Evolutionary conservation across 179 eudicot species (phyloP), one percentile per base, ranked within the genome.

Genomic region (Heliamphora pulchella): DNA sequence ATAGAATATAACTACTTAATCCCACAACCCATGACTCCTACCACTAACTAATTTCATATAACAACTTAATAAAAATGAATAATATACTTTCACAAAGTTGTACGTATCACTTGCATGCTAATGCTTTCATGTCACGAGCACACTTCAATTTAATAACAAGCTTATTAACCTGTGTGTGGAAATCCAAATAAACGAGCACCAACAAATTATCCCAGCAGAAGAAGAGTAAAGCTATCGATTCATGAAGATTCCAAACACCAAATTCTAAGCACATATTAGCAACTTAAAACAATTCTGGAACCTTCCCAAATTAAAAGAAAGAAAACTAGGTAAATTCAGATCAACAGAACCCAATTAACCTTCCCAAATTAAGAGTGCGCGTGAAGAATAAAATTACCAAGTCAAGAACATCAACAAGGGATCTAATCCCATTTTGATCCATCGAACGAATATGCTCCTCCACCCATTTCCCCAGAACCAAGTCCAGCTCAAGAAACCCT

Each of bases 381-480:
- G 2, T 15, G 66, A 58, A 70, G 54, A 1, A 57, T 9, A 5
- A 58, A 50, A 74, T 15, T 88, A 96, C 99, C 98, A 88, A 76
- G 77, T 96, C 94, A 84, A 96, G 99, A 83, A 96, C 94, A 84
- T 96, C 86, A 75, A 94, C 77, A 51, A 96, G 97, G 70, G 91
- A 87, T 80, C 88, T 90, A 65, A 92, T 85, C 18, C 94, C 91
- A 70, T 53, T 83, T 84, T 91, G 92, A 87, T 96, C 98, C 97
- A 96, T 83, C 18, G 99, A 88, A 58, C 83, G 81, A 22, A 96
- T 88, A 76, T 96, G 87, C 20, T 94, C 91, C 83, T 94, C 99
- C 78, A 92, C 98, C 98, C 97, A 96, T 80, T 88, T 92, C 53
- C 99, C 99, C 86, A 96, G 82, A 63, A 96, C 89, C 87, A 96